Conservation (phyloP, 345 rosid species). For the Gynandropsis gynandra region DNA sequence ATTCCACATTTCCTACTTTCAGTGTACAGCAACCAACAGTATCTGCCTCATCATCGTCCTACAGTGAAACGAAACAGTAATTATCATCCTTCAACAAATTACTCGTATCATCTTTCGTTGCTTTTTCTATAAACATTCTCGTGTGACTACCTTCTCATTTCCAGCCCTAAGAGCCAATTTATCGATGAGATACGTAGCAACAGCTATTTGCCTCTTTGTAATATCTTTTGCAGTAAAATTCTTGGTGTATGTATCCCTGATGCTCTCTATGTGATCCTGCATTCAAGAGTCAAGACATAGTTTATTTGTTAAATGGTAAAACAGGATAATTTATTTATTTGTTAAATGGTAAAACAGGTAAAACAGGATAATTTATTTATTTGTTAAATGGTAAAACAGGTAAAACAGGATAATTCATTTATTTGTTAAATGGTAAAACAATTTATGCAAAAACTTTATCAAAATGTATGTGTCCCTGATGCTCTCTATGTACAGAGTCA, state of each 20-base stretch:
- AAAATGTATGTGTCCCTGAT: too few species aligned
- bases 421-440: conserved; percentile 18
- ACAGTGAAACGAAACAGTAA: conserved; percentile 20
- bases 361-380: conserved; percentile 5
- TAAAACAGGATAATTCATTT: too few species aligned
- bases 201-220: conserved; percentile 74
- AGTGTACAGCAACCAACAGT: conserved; percentile 99
- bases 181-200: conserved; percentile 97
- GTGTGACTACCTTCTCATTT: conserved; percentile 91
- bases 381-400: too few species aligned
- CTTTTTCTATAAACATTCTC: too few species aligned
- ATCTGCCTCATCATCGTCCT: conserved; percentile 99
- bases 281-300: too few species aligned
- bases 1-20: conserved; percentile 87
- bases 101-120: too few species aligned
- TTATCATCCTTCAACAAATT: neutral
- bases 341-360: too few species aligned
- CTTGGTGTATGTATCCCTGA: conserved; percentile 81
- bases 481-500: too few species aligned
- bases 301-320: too few species aligned
- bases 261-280: conserved; percentile 70
- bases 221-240: conserved; percentile 68
- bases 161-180: conserved; percentile 99
- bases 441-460: conserved; percentile 12
- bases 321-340: conserved; percentile 4